Percentiles rank a stretch among this genome's conserved stretches.
Evolutionary conservation across 768 basidiomycete genomes (phyloP).

Genomic region (Termitomyces sp.): DNA sequence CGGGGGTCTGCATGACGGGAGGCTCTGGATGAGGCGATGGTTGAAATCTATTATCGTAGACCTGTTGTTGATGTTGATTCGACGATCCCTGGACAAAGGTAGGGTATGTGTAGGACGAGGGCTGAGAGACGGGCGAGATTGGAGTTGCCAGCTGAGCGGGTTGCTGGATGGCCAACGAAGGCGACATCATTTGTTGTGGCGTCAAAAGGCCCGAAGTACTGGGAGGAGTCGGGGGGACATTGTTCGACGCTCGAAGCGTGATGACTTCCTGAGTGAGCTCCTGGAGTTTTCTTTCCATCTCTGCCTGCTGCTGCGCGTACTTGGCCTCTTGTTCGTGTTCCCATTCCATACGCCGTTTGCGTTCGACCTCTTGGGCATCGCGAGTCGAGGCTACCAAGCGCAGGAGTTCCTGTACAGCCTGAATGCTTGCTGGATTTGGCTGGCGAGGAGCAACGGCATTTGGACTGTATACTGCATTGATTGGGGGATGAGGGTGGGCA

Average conservation of each 20-base stretch:
- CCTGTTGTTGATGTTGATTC: conserved; percentile 20
- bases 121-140: conserved; percentile 36
- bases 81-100: conserved; percentile 40
- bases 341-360: conserved; percentile 60
- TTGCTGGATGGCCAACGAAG: conserved; percentile 28
- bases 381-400: conserved; percentile 56
- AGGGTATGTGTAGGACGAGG: conserved; percentile 27
- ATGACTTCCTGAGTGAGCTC: conserved; percentile 56
- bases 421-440: conserved; percentile 34
- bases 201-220: conserved; percentile 23
- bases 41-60: conserved; percentile 17
- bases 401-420: conserved; percentile 59
- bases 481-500: background rate
- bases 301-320: conserved; percentile 50
- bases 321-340: conserved; percentile 70
- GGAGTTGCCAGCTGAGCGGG: conserved; percentile 31
- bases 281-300: conserved; percentile 55
- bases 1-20: conserved; percentile 15
- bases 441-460: conserved; percentile 23
- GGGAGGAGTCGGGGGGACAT: conserved; percentile 19
- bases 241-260: conserved; percentile 41
- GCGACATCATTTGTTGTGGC: conserved; percentile 31
- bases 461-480: conserved; percentile 11
- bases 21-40: conserved; percentile 17
- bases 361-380: conserved; percentile 61